Evolutionary conservation across 345 rosid species (phyloP), one percentile per base, ranked within the genome.

Genomic region (Salix exigua): DNA sequence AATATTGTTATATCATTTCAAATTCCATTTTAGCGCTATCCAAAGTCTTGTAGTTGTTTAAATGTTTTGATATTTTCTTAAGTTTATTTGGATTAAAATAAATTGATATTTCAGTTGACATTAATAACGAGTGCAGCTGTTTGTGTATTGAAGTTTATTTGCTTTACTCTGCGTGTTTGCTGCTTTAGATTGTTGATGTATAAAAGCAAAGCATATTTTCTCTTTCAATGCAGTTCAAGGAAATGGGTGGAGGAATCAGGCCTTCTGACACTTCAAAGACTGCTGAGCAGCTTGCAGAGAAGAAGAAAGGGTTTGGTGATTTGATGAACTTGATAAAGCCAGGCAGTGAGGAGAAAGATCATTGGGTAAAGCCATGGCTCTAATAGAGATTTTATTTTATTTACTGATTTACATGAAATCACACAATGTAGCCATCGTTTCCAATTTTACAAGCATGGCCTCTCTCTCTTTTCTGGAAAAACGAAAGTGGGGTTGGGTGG

Each of bases 291-390:
- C 44, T 88, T 81, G 69, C 85, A 14, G 99, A 94, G 78, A 94
- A 82, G 85, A 96, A 89, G 80, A 94, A 88, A 80, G 97, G 94
- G 21, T 71, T 93, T 73, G 81, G 82, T 79, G 96, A 96, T 76
- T 96, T 97, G 99, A 85, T 96, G 91, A 92, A 89, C 88, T 25
- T 85, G 50, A 92, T 94, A 44, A 96, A 94, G 89, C 99, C 96
- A 75, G 92, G 83, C 64, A 91, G 86, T 61, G 99, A 96, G 81
- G 99, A 94, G 88, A 96, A 96, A 83, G 99, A 96, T 82, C 97
- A 96, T 79, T 92, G 95, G 97, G 95, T 91, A 81, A 66, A 77
- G 44, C 68, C 71, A 50, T 38, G 74, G 25, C 50, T 58, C 7
- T 10, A 30, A 30, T 55, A 48, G 16, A 17, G 48, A 40, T 37